Conservation (phyloP, 1,284 basidiomycete genomes). For the Trichosporon sp. region DNA sequence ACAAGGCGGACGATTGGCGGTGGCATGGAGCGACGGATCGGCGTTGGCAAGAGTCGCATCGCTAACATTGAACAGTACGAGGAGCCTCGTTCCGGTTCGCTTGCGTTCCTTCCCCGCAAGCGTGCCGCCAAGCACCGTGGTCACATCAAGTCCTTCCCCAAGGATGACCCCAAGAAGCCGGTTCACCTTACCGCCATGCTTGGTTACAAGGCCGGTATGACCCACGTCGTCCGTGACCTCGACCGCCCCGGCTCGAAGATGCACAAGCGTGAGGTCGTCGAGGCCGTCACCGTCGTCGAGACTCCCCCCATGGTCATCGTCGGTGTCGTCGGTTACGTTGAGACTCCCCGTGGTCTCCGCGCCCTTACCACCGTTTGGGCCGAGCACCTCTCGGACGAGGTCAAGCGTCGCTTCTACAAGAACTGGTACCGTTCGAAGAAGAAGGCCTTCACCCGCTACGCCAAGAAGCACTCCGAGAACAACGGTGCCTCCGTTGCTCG, state of each 20-base stretch:
- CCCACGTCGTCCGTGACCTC: slow-evolving; percentile 98
- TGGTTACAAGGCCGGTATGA: slow-evolving; percentile 99
- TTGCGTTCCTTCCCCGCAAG: slow-evolving; percentile 81
- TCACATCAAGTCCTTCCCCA: slow-evolving; percentile 98
- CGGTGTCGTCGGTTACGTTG: slow-evolving; percentile 99
- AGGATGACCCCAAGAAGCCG: slow-evolving; percentile 99
- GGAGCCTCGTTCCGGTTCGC: slow-evolving; percentile 91
- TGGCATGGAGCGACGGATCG: background rate
- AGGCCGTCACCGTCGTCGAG: slow-evolving; percentile 95
- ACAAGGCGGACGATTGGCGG: background rate
- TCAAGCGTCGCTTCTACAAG: slow-evolving; percentile 99
- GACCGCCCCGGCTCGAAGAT: slow-evolving; percentile 99
- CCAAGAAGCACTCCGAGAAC: slow-evolving; percentile 98
- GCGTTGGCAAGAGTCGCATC: slow-evolving; percentile 1
- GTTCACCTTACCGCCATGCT: slow-evolving; percentile 97
- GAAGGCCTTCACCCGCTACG: slow-evolving; percentile 97
- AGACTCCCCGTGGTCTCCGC: slow-evolving; percentile 98
- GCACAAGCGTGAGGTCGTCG: slow-evolving; percentile 99
- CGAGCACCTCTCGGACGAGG: slow-evolving; percentile 71
- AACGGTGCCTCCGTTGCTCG: slow-evolving; percentile 87
- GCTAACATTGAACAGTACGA: slow-evolving; percentile 68
- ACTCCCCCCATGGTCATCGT: slow-evolving; percentile 97
- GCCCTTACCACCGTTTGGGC: slow-evolving; percentile 71
- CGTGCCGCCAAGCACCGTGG: slow-evolving; percentile 93
- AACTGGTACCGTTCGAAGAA: slow-evolving; percentile 99